A percentile compares a stretch with the other conserved stretches of the same genome.
These are phyloP conservation scores for Vigna nakashimae DNA, from an alignment of 306 rosid genomes.

Conservation along the genomic window DNA sequence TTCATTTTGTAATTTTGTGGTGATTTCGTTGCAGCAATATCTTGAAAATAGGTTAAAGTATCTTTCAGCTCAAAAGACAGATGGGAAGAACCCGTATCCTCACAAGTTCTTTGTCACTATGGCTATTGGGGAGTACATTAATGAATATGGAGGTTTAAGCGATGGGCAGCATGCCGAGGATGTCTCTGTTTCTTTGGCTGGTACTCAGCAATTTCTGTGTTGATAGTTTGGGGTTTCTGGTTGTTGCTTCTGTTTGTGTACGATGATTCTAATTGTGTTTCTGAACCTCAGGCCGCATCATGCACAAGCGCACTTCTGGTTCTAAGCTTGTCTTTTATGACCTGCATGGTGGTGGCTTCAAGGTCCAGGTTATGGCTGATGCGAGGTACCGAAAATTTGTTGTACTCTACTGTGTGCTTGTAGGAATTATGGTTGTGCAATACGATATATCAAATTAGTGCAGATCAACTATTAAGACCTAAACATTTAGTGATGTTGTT, in stretches of 20 bases:
- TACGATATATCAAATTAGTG: background rate
- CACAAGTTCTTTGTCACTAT: conserved; percentile 76
- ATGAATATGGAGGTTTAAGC: conserved; percentile 34
- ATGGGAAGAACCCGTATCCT: conserved; percentile 77
- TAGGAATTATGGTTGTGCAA: background rate
- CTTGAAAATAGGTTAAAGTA: conserved; percentile 77
- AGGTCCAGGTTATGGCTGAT: conserved; percentile 92
- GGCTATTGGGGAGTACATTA: conserved; percentile 57
- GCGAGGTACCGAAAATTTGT: conserved; percentile 59
- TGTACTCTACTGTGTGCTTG: background rate
- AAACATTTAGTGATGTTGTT: background rate
- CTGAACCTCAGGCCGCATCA: conserved; percentile 61
- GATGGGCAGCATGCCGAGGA: conserved; percentile 86
- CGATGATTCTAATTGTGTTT: conserved; percentile 20
- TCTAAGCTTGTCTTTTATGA: conserved; percentile 82
- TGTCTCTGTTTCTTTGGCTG: conserved; percentile 68
- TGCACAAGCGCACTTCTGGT: conserved; percentile 72
- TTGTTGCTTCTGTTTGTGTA: conserved; percentile 12
- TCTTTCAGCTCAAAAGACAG: conserved; percentile 63
- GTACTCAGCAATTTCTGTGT: conserved; percentile 50
- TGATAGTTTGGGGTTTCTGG: background rate
- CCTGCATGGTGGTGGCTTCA: conserved; percentile 64
- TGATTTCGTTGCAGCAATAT: conserved; percentile 73
- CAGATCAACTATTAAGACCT: background rate
- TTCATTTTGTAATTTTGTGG: background rate